A percentile compares a stretch with the other conserved stretches of the same genome.
phyloP scores from a whole-genome alignment of 768 basidiomycete species.

The Kwoniella pini region DNA sequence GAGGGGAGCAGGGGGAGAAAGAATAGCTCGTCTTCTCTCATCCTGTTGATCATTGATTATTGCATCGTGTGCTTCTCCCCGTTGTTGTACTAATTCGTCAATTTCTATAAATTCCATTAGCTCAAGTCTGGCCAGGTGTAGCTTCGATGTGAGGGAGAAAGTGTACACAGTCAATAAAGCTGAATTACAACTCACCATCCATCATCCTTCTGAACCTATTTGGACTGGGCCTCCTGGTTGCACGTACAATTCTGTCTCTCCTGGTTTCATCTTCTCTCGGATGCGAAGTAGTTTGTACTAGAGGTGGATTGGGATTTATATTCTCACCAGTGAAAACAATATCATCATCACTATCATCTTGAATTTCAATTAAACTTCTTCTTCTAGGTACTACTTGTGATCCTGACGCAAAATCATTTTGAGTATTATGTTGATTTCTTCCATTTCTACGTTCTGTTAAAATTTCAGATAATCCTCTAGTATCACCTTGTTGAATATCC shows the following conservation, averaged over 20 bases:
- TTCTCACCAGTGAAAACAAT: conserved; percentile 19
- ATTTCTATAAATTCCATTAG: conserved; percentile 11
- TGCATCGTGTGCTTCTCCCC: conserved; percentile 1
- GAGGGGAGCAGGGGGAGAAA: conserved; percentile 10
- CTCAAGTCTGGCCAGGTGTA: background rate
- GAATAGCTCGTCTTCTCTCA: conserved; percentile 21
- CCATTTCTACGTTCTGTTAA: background rate
- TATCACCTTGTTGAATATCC: conserved; percentile 5
- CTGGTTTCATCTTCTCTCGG: background rate
- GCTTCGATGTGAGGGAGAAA: too few species aligned
- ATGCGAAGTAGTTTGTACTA: background rate
- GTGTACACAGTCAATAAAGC: too few species aligned
- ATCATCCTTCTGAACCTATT: conserved; percentile 14
- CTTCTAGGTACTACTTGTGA: conserved; percentile 1
- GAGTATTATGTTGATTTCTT: background rate
- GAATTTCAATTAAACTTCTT: conserved; percentile 6
- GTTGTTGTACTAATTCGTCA: background rate
- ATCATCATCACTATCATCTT: conserved; percentile 21
- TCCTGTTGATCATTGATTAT: conserved; percentile 19
- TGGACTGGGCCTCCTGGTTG: background rate
- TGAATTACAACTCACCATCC: conserved; percentile 24
- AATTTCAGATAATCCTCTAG: conserved; percentile 7
- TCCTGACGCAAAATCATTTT: background rate
- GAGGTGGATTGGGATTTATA: conserved; percentile 9
- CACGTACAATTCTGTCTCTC: background rate